phyloP scores from a whole-genome alignment of 2,329 filamentous ascomycete species.

The Botrytis tulipae region DNA sequence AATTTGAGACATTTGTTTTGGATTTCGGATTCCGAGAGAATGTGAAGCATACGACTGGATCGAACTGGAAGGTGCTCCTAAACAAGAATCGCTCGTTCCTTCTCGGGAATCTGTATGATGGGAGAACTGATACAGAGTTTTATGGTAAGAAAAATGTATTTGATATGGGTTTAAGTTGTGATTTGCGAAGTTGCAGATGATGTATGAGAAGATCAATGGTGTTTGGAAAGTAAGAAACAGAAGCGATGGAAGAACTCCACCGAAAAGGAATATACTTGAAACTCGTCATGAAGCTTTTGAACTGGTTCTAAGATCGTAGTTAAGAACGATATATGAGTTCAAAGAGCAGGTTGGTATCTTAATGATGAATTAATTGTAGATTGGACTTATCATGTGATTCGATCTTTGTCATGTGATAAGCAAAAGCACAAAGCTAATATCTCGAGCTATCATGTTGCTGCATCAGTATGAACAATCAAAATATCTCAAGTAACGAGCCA shows the following conservation, averaged over 20 bases:
- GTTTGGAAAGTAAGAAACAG: neutral
- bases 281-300: neutral
- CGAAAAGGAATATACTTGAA: neutral
- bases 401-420: neutral
- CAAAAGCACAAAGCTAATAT: neutral
- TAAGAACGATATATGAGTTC: neutral
- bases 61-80: neutral
- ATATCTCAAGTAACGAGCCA: neutral
- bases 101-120: neutral
- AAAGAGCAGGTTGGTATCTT: neutral
- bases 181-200: neutral
- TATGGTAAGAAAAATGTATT: no score
- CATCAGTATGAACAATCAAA: neutral
- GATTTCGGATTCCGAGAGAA: neutral
- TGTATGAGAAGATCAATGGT: neutral
- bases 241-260: neutral
- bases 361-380: neutral
- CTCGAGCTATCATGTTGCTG: neutral
- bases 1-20: neutral
- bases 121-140: fast-evolving
- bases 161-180: neutral
- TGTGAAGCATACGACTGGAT: neutral
- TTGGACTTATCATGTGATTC: neutral
- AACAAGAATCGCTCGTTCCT: neutral
- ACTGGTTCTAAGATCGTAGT: neutral